These are phyloP conservation scores for Ormosia semicastrata DNA, from an alignment of 306 rosid genomes.

Conservation along the genomic window DNA sequence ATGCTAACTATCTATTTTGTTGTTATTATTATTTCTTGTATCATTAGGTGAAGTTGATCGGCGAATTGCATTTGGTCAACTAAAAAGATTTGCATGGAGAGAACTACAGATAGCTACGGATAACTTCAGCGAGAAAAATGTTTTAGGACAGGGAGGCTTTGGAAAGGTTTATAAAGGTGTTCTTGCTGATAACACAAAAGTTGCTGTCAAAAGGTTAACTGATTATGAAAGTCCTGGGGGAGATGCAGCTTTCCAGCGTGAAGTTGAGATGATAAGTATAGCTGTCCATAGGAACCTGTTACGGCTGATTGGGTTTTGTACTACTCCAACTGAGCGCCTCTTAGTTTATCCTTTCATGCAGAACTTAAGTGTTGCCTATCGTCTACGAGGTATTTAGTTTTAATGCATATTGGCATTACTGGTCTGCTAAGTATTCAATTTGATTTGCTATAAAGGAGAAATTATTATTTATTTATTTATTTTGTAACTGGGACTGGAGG, in stretches of 20 bases:
- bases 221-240: conserved; percentile 98
- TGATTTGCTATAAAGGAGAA: neutral
- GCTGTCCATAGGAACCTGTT: conserved; percentile 91
- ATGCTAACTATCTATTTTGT: neutral
- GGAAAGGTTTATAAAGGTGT: conserved; percentile 99
- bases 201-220: conserved; percentile 93
- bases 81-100: conserved; percentile 89
- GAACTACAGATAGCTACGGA: conserved; percentile 94
- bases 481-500: neutral
- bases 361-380: conserved; percentile 92
- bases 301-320: conserved; percentile 88
- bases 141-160: conserved; percentile 98
- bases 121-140: conserved; percentile 84
- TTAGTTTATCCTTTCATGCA: conserved; percentile 97
- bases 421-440: conserved; percentile 4
- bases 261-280: conserved; percentile 99
- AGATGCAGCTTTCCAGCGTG: conserved; percentile 95
- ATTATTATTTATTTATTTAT: neutral
- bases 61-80: conserved; percentile 93
- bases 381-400: conserved; percentile 71
- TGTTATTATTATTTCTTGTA: conserved; percentile 1
- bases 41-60: conserved; percentile 90
- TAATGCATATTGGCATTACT: conserved; percentile 1
- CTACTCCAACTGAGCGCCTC: conserved; percentile 93
- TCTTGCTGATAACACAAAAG: conserved; percentile 77